phyloP scores from a whole-genome alignment of 2,329 filamentous ascomycete species.

The Neonectria hederae region DNA sequence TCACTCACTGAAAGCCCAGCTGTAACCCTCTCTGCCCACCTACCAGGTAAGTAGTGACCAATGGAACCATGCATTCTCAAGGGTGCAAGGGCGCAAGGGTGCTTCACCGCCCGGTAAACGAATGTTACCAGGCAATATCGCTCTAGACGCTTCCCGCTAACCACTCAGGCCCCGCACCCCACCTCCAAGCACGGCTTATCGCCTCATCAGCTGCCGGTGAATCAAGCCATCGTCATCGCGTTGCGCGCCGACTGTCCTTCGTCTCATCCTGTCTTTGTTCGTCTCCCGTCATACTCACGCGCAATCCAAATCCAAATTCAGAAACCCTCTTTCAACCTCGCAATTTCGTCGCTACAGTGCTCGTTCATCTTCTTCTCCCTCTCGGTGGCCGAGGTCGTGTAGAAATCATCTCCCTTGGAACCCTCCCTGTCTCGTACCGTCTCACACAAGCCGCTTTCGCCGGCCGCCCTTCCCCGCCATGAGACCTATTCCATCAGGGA shows the following conservation, averaged over 20 bases:
- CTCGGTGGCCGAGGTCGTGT: not conserved
- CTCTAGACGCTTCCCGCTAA: slow-evolving; percentile 20
- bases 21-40: not conserved
- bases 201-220: slow-evolving; percentile 27
- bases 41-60: too few relatives aligned
- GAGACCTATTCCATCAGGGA: slow-evolving; percentile 40
- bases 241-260: slow-evolving; percentile 21
- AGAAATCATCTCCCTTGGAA: slow-evolving; percentile 14
- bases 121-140: slow-evolving; percentile 2
- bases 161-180: slow-evolving; percentile 27
- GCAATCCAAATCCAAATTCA: not conserved
- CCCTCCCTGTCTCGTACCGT: slow-evolving; percentile 4
- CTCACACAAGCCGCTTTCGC: slow-evolving; percentile 6
- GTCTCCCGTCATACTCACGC: not conserved
- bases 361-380: not conserved
- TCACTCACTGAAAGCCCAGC: not conserved
- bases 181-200: slow-evolving; percentile 35
- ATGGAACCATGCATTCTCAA: not conserved
- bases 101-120: slow-evolving; percentile 9
- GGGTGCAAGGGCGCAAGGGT: not conserved
- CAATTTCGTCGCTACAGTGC: not conserved
- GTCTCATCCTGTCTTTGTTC: not conserved
- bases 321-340: not conserved
- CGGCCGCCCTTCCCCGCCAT: slow-evolving; percentile 32
- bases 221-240: slow-evolving; percentile 40